These are phyloP conservation scores for Conticribra guillardii DNA, from an alignment of 108 stramenopile species.

Conservation along the genomic window DNA sequence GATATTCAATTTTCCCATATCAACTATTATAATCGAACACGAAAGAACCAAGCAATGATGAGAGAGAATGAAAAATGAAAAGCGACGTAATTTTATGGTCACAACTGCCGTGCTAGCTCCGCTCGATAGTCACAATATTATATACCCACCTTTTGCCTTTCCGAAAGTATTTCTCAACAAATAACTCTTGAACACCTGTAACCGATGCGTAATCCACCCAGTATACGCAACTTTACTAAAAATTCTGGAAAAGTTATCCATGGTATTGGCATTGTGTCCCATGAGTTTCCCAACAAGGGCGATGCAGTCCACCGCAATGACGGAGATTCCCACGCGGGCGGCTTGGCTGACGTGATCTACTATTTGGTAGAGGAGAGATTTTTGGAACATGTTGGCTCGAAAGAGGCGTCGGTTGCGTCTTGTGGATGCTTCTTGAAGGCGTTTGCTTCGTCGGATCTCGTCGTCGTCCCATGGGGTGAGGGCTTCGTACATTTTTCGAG, in stretches of 20 bases:
- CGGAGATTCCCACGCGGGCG: constrained; percentile 20
- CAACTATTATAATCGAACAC: constrained; percentile 24
- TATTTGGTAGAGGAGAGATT: constrained; percentile 27
- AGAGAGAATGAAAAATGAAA: not conserved
- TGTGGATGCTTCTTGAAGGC: not conserved
- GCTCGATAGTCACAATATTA: not conserved
- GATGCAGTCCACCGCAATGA: constrained; percentile 25
- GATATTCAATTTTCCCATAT: constrained; percentile 52
- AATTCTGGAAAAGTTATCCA: constrained; percentile 19
- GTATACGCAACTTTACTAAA: constrained; percentile 61
- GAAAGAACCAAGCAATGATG: not conserved
- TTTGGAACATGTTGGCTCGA: not conserved
- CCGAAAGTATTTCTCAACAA: constrained; percentile 38
- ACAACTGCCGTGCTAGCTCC: too few relatives aligned
- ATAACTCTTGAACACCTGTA: constrained; percentile 47
- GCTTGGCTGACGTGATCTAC: constrained; percentile 53
- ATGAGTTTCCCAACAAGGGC: constrained; percentile 19
- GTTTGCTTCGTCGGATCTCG: not conserved
- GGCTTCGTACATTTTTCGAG: constrained; percentile 11
- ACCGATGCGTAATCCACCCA: constrained; percentile 50
- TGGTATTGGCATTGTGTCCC: constrained; percentile 19
- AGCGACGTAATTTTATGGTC: not conserved
- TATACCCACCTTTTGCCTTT: constrained; percentile 7
- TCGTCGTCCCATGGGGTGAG: constrained; percentile 48
- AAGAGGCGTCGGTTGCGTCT: constrained; percentile 15